These are phyloP conservation scores for Schizothecium vesticola DNA, from an alignment of 495 filamentous ascomycete species.

Conservation along the genomic window DNA sequence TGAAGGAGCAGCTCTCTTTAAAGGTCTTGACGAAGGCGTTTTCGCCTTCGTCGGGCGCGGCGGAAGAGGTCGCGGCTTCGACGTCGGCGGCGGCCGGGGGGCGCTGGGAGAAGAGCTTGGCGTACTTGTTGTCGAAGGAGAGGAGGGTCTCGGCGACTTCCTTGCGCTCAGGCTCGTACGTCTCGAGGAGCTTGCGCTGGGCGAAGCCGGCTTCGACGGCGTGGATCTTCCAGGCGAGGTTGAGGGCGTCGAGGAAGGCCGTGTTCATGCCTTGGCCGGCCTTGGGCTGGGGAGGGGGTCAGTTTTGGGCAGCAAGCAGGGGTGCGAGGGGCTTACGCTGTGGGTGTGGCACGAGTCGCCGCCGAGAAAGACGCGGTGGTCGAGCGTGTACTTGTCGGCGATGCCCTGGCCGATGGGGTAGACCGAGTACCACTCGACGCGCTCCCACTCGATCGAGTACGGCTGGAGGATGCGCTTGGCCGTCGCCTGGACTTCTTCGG, in stretches of 20 bases:
- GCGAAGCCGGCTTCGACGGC: slow-evolving; percentile 62
- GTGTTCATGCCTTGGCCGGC: slow-evolving; percentile 86
- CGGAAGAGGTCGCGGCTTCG: slow-evolving; percentile 21
- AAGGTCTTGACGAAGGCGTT: slow-evolving; percentile 72
- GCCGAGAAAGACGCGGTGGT: slow-evolving; percentile 67
- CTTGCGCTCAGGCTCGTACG: slow-evolving; percentile 67
- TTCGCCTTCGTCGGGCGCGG: slow-evolving; percentile 33
- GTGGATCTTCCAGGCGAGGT: slow-evolving; percentile 81
- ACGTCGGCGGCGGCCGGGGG: slow-evolving; percentile 49
- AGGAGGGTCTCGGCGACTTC: slow-evolving; percentile 65
- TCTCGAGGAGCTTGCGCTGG: slow-evolving; percentile 53
- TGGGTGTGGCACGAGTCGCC: slow-evolving; percentile 84
- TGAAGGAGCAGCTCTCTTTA: slow-evolving; percentile 66
- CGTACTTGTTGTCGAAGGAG: slow-evolving; percentile 67
- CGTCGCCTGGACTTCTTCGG: slow-evolving; percentile 59
- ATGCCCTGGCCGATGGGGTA: slow-evolving; percentile 74
- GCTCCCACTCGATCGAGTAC: slow-evolving; percentile 65
- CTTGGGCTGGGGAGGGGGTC: slow-evolving; percentile 48
- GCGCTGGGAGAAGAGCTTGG: slow-evolving; percentile 59
- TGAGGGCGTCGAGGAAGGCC: slow-evolving; percentile 74
- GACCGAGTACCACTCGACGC: slow-evolving; percentile 62
- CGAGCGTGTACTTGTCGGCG: slow-evolving; percentile 58
- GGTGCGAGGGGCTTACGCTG: slow-evolving; percentile 42
- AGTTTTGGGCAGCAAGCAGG: not conserved
- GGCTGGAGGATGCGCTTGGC: slow-evolving; percentile 64